Evolutionary conservation across 345 rosid species (phyloP).

Genomic region (Murraya paniculata): DNA sequence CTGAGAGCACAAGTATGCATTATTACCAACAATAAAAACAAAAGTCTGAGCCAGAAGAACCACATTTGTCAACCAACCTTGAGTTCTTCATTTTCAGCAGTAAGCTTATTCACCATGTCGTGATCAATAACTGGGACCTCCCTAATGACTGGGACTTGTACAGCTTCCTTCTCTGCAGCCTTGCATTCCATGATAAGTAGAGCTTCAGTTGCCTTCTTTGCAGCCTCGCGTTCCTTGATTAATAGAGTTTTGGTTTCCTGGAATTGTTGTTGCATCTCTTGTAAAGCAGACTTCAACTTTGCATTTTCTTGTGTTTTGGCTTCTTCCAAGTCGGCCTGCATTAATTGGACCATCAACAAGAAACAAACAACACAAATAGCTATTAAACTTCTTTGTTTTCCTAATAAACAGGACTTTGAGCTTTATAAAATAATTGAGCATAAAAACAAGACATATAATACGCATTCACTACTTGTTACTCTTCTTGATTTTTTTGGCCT

Average conservation of each 20-base stretch:
- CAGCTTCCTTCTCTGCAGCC: slow-evolving; percentile 39
- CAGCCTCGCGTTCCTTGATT: slow-evolving; percentile 39
- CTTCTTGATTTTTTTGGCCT: background rate
- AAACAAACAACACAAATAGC: background rate
- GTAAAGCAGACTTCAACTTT: slow-evolving; percentile 47
- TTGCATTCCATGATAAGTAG: slow-evolving; percentile 30
- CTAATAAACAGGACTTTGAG: background rate
- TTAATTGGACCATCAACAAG: slow-evolving; percentile 19
- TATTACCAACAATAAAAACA: background rate
- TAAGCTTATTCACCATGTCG: slow-evolving; percentile 57
- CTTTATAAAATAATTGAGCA: background rate
- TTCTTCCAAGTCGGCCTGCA: slow-evolving; percentile 74
- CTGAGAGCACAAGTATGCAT: background rate
- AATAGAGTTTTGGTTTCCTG: slow-evolving; percentile 62
- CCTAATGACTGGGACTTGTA: slow-evolving; percentile 48
- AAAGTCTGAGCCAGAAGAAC: slow-evolving; percentile 10
- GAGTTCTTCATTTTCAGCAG: slow-evolving; percentile 79
- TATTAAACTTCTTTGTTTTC: background rate
- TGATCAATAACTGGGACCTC: slow-evolving; percentile 59
- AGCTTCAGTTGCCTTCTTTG: slow-evolving; percentile 25
- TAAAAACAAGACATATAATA: background rate
- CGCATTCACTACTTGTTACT: slow-evolving; percentile 7
- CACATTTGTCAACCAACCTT: slow-evolving; percentile 44
- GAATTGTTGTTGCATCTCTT: slow-evolving; percentile 51
- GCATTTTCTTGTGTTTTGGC: slow-evolving; percentile 50